Base-by-base conservation (phyloP, 2,329 filamentous ascomycete genomes). In the Didymella pinodella region DNA sequence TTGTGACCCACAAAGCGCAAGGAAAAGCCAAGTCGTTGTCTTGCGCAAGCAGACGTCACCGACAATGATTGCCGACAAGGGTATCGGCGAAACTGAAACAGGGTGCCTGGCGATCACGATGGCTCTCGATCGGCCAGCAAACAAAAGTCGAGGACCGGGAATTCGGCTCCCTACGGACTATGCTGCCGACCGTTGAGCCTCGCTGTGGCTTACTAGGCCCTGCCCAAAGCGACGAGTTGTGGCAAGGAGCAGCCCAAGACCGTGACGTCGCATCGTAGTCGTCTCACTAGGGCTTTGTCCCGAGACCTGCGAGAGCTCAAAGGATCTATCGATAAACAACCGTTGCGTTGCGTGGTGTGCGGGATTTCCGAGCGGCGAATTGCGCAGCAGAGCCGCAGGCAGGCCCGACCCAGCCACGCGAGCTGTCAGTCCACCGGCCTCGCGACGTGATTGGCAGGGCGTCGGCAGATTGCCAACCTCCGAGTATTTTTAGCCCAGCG, bases 11-110 rank as follows among this genome's bases (percentile, higher is more conserved):
- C 34, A 32, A 31, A 25, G 28, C 25, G 34, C 1, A 7, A 5
- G 12, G 18, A 32, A 31, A 26, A 54, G 25, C 43, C 31, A 29
- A 31, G 43, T 41, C 20, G 18, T 46, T 12, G 26, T 44, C 48
- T 57, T 57, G 48, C 54, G 48, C 48, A 57, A 57, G 54, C 54
- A 48, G 38, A 45, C 55, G 55, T 53, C 44, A 53, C 31, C 28
- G 6, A 1, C 12, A 34, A 48, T 38, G 28, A 57, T 29, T 25
- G 7, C 6, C 43, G 7, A 14, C 49, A 48, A 16, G 55, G 44
- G 43, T 36, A 2, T 4, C 2, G n/a, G 7, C 20, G 12, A 28
- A n/a, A 18, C 47, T 53, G 48, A 58, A 53, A 58, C 49, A 45
- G 31, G 16, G 36, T 48, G 45, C 48, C 54, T 58, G 49, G 32